Base-by-base conservation (phyloP, 2,329 filamentous ascomycete genomes). In the Trichoderma sp. region DNA sequence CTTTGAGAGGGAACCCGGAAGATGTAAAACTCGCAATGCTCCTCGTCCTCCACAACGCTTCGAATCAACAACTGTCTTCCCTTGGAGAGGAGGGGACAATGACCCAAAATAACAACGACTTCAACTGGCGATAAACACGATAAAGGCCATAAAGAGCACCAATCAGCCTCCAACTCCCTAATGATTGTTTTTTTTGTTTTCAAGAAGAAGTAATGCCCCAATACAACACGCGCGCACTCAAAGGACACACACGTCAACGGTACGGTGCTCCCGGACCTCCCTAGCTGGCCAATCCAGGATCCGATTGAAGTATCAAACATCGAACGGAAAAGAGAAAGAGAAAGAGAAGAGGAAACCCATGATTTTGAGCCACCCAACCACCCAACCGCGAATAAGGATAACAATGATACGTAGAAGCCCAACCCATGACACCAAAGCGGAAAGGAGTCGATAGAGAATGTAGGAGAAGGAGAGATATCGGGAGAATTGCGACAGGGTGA, bases 401-500 rank as follows among this genome's bases (percentile, higher is more conserved):
- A 55, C 41, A 54, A 47, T 63, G 48, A 58, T 54, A 43, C 54
- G 63, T 39, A 48, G 54, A 57, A n/a, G 28, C 60, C 55, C 54
- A 59, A 51, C 54, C 65, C 54, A 65, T 59, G 60, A 45, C 60
- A 57, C 64, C 51, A 51, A 47, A 61, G 48, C 30, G 41, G 52
- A 43, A 59, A 59, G n/a, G 26, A 54, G n/a, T 34, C 50, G 45
- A 45, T 7, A 66, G 21, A 50, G 51, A 54, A 26, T 51, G 41
- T 48, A 45, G 12, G 54, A 26, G 54, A 52, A 54, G 14, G 55
- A 64, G 65, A 50, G 65, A 66, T 50, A 44, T 51, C 12, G 28
- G 39, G 26, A 63, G 52, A 47, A 50, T 44, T 51, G 63, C 30
- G 44, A 50, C 68, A 67, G 71, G 70, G 69, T 68, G 73, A 78